phyloP scores from a whole-genome alignment of 352 stramenopile species.

The Phytophthora uliginosa region DNA sequence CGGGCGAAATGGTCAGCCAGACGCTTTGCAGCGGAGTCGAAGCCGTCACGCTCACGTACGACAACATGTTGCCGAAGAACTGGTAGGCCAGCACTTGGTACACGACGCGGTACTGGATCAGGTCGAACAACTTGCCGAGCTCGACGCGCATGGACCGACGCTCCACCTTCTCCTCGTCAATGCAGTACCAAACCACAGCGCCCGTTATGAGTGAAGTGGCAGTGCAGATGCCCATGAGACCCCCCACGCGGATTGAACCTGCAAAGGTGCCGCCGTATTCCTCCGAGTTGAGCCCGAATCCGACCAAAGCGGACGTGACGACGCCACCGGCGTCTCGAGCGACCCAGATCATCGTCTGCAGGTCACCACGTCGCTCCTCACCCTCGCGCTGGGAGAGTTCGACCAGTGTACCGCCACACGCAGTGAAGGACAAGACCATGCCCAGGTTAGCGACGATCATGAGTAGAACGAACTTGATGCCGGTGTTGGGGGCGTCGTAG shows the following conservation, averaged over 20 bases:
- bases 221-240: conserved; percentile 59
- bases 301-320: conserved; percentile 57
- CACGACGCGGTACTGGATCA: conserved; percentile 65
- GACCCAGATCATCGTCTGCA: conserved; percentile 72
- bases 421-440: conserved; percentile 63
- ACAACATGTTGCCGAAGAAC: conserved; percentile 70
- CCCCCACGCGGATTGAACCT: conserved; percentile 56
- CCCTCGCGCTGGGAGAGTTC: conserved; percentile 72
- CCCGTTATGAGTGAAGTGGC: conserved; percentile 44
- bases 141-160: conserved; percentile 35
- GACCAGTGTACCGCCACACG: conserved; percentile 59
- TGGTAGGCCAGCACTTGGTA: conserved; percentile 68
- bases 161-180: conserved; percentile 48
- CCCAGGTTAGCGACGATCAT: conserved; percentile 69
- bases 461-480: conserved; percentile 63
- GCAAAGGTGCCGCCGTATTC: conserved; percentile 68
- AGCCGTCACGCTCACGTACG: conserved; percentile 53
- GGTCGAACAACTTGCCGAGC: conserved; percentile 50
- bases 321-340: conserved; percentile 45
- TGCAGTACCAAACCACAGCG: conserved; percentile 59
- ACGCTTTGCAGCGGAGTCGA: conserved; percentile 54
- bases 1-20: conserved; percentile 52
- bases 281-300: conserved; percentile 64
- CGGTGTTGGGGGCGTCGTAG: conserved; percentile 47
- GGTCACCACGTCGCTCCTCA: conserved; percentile 51